Evolutionary conservation across 1,284 basidiomycete genomes (phyloP), one percentile per base, ranked within the genome.

Genomic region (Hymenochaete sp.): DNA sequence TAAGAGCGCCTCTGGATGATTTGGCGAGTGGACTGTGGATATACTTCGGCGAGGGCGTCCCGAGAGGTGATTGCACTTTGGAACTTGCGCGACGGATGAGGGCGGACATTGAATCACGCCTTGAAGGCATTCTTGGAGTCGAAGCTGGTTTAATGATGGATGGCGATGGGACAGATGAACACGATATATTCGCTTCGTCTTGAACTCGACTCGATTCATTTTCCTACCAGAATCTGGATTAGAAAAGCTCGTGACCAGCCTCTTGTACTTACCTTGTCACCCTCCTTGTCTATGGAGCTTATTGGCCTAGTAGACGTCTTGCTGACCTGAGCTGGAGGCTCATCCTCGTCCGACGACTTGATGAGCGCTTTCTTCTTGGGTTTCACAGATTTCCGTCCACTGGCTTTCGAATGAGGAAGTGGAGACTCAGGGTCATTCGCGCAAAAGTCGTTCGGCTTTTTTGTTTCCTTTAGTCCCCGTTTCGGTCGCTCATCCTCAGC

Each of bases 11-110:
- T 36, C 75, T 73, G 3, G 80, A 82, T 5, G 76, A 66, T 57
- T 85, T 86, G 41, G 71, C 57, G 48, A 75, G 71, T 0, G 83
- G 79, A 2, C 80, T 82, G 56, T 82, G 47, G 28, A 36, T 29
- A 24, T 18, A 47, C 13, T 64, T 58, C 5, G 62, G 53, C 16
- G 54, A 49, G 2, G 72, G 57, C 7, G 66, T 59, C 5, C 67
- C 58, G 56, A 80, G 82, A 0, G 77, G 80, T 4, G 81, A 81
- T 45, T 67, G 71, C 9, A 80, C 76, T 46, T 72, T 67, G 0
- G 80, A 77, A 55, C 79, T 79, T 29, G 75, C 82, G 44, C 77
- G 78, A 38, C 75, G 70, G 49, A 86, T 82, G 46, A 86, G 72
- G 57, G 85, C 82, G 38, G 77, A 72, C 79, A 86, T 82, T 4